Conservation (phyloP, 2,329 filamentous ascomycete genomes). For the Xylariomycetidae sp. region DNA sequence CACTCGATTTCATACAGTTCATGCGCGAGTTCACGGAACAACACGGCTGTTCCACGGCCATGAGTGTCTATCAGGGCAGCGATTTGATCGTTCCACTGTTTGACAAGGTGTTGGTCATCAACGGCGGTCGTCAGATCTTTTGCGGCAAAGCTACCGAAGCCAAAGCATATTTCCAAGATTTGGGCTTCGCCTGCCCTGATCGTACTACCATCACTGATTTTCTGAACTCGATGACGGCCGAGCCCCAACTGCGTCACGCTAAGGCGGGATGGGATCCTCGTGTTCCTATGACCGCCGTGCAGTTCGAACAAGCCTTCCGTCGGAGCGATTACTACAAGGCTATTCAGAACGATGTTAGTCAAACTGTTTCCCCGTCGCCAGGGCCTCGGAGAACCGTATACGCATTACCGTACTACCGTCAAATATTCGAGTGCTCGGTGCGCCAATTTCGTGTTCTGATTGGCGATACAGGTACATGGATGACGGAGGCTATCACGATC, state of each 20-base stretch:
- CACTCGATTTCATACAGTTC: conserved; percentile 45
- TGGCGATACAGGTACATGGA: conserved; percentile 11
- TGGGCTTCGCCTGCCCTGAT: conserved; percentile 55
- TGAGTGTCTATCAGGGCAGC: conserved; percentile 59
- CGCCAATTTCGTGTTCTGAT: conserved; percentile 32
- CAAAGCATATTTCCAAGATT: conserved; percentile 52
- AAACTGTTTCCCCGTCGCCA: neutral
- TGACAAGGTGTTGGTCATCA: conserved; percentile 60
- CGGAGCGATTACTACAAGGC: conserved; percentile 16
- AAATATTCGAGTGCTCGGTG: conserved; percentile 36
- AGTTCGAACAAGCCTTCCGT: conserved; percentile 40
- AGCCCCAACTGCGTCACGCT: conserved; percentile 41
- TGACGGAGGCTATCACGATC: conserved; percentile 9
- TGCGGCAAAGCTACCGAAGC: conserved; percentile 51
- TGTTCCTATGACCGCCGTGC: conserved; percentile 52
- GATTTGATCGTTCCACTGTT: conserved; percentile 54
- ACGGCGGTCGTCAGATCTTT: conserved; percentile 61
- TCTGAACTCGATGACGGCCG: conserved; percentile 49
- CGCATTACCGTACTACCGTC: conserved; percentile 20
- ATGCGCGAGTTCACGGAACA: conserved; percentile 52
- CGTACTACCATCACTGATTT: conserved; percentile 57
- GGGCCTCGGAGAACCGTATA: conserved; percentile 3
- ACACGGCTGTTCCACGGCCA: conserved; percentile 46
- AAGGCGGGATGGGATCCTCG: conserved; percentile 17
- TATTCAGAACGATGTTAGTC: neutral